Evolutionary conservation across 179 eudicot genomes (phyloP), one percentile per base, ranked within the genome.

Genomic region (Nepenthes alata): DNA sequence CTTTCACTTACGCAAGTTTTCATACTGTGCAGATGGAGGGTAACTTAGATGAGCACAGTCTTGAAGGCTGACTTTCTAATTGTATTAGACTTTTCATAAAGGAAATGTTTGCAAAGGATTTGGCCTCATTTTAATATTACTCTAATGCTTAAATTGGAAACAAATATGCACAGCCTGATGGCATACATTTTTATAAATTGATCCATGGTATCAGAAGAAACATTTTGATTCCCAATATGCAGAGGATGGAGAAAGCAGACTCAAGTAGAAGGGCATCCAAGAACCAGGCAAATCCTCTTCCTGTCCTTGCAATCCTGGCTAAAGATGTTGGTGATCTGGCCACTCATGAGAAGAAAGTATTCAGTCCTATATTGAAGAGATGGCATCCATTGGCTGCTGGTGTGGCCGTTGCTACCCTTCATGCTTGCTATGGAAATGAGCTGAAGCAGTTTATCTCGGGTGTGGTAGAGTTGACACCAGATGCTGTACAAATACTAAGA

Each of bases 371-470:
- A 85, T 74, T 90, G 65, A 90, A 94, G 82, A 79, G 76, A 67
- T 94, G 97, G 97, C 99, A 94, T 76, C 95, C 97, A 48, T 71
- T 94, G 69, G 91, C 99, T 70, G 96, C 96, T 67, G 99, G 99
- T 56, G 91, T 90, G 57, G 97, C 91, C 38, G 97, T 87, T 71
- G 99, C 97, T 64, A 90, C 99, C 11, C 94, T 94, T 64, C 99
- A 94, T 74, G 78, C 85, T 78, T 93, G 98, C 83, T 93, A 85
- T 50, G 96, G 96, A 50, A 93, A 87, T 77, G 98, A 93, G 69
- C 70, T 93, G 62, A 93, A 87, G 76, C 98, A 93, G 70, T 89
- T 85, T 64, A 70, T 89, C 74, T 79, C 89, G 1, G 83, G 95
- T 47, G 78, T 89, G 38, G 64, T 81, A 8, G 96, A 93, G 74